Evolutionary conservation across 2,329 filamentous ascomycete species (phyloP).

Genomic region (Neobulgaria alba): DNA sequence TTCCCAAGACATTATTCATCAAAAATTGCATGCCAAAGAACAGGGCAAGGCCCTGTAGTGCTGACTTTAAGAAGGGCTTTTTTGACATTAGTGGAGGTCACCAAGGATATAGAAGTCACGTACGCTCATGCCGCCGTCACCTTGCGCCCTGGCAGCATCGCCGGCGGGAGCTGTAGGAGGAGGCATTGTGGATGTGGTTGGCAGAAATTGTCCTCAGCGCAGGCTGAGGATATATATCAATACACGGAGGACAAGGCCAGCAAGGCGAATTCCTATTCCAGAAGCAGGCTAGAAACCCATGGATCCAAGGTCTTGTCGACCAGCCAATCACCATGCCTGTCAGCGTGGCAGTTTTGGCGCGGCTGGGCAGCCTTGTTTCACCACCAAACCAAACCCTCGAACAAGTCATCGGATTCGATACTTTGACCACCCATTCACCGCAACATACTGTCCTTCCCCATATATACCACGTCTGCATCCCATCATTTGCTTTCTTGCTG

Average conservation of each 20-base stretch:
- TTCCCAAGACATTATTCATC: conserved; percentile 45
- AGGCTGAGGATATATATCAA: background rate
- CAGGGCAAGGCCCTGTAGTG: conserved; percentile 47
- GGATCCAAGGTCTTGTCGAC: background rate
- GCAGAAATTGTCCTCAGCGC: background rate
- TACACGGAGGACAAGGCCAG: background rate
- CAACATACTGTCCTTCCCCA: too few relatives aligned
- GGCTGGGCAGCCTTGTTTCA: too few relatives aligned
- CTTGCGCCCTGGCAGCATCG: conserved; percentile 23
- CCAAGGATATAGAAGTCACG: conserved; percentile 5
- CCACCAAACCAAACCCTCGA: too few relatives aligned
- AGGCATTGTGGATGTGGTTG: conserved; percentile 25
- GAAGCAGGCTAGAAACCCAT: conserved; percentile 5
- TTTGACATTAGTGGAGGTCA: conserved; percentile 2
- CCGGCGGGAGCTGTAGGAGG: conserved; percentile 24
- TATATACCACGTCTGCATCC: too few relatives aligned
- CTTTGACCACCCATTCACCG: too few relatives aligned
- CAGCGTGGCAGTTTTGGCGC: too few relatives aligned
- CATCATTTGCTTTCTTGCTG: too few relatives aligned
- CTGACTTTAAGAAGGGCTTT: conserved; percentile 28
- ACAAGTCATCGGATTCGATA: too few relatives aligned
- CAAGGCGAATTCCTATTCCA: background rate
- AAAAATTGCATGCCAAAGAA: conserved; percentile 48
- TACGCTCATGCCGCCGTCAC: conserved; percentile 27
- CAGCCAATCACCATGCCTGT: conserved; percentile 12